phyloP scores from a whole-genome alignment of 176 grass and related monocot species.

The Oropetium thomaeum region DNA sequence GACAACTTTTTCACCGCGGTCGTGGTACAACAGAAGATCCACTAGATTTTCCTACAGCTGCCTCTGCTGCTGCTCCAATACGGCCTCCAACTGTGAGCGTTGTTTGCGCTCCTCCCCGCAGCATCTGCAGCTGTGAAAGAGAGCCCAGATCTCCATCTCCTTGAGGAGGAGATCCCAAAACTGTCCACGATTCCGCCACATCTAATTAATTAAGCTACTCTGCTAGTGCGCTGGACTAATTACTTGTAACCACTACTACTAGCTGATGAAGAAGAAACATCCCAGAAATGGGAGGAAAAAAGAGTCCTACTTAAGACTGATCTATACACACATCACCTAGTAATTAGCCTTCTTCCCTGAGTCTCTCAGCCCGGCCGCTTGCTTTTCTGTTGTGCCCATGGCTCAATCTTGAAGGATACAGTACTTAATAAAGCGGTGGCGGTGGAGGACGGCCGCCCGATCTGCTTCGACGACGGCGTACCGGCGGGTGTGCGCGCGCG shows the following conservation, averaged over 20 bases:
- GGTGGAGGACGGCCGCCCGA: not conserved
- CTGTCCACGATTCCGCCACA: slow-evolving; percentile 34
- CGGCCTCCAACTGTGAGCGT: not conserved
- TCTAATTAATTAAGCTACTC: too few species aligned
- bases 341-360: slow-evolving; percentile 12
- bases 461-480: not conserved
- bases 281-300: slow-evolving; percentile 16
- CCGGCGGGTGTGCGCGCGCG: not conserved
- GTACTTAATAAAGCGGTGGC: not conserved
- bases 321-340: slow-evolving; percentile 47
- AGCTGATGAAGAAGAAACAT: slow-evolving; percentile 24
- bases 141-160: slow-evolving; percentile 51
- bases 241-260: slow-evolving; percentile 31
- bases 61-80: not conserved
- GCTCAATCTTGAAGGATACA: slow-evolving; percentile 13
- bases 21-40: slow-evolving; percentile 51
- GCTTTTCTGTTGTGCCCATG: not conserved
- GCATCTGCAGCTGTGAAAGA: slow-evolving; percentile 5
- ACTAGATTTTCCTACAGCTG: slow-evolving; percentile 49
- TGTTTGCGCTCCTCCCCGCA: slow-evolving; percentile 2
- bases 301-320: slow-evolving; percentile 34
- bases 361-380: not conserved
- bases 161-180: slow-evolving; percentile 51
- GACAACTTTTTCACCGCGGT: slow-evolving; percentile 34
- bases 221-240: slow-evolving; percentile 1